phyloP scores from a whole-genome alignment of 164 flowering plant genomes.

The Annona squamosa region DNA sequence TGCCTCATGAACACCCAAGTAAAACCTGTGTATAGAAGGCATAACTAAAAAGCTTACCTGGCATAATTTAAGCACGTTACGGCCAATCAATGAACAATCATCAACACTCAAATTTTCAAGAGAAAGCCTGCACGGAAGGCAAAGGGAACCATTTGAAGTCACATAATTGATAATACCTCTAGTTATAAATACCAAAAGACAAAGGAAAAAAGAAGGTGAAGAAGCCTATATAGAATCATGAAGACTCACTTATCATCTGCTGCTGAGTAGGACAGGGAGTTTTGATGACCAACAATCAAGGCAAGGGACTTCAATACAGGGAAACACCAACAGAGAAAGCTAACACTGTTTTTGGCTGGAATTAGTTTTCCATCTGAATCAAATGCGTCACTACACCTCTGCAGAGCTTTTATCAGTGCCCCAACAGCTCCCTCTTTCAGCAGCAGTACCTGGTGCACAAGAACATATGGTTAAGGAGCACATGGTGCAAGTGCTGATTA shows the following conservation, averaged over 20 bases:
- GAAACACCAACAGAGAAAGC: constrained; percentile 48
- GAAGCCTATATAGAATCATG: neutral
- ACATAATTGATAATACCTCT: neutral
- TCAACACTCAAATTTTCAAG: constrained; percentile 34
- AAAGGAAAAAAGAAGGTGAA: neutral
- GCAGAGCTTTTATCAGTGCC: constrained; percentile 45
- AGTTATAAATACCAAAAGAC: neutral
- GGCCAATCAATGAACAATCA: constrained; percentile 40
- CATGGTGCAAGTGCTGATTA: neutral
- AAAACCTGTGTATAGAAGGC: neutral
- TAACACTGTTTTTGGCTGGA: constrained; percentile 28
- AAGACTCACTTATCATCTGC: constrained; percentile 43
- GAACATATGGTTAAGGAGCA: constrained; percentile 1
- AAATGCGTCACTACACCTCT: constrained; percentile 33
- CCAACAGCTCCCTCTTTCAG: constrained; percentile 47
- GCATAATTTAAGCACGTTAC: constrained; percentile 45
- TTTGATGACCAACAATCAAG: constrained; percentile 35
- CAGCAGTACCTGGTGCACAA: constrained; percentile 42
- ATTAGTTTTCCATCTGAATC: constrained; percentile 35
- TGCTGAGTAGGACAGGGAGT: constrained; percentile 20
- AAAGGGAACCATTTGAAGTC: neutral
- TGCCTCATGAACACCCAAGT: neutral
- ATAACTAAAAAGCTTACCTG: constrained; percentile 41
- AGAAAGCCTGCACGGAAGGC: constrained; percentile 21
- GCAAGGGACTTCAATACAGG: constrained; percentile 62